Evolutionary conservation across 2,329 filamentous ascomycete species (phyloP), one percentile per base, ranked within the genome.

Genomic region (Aspergillus eucalypticola): DNA sequence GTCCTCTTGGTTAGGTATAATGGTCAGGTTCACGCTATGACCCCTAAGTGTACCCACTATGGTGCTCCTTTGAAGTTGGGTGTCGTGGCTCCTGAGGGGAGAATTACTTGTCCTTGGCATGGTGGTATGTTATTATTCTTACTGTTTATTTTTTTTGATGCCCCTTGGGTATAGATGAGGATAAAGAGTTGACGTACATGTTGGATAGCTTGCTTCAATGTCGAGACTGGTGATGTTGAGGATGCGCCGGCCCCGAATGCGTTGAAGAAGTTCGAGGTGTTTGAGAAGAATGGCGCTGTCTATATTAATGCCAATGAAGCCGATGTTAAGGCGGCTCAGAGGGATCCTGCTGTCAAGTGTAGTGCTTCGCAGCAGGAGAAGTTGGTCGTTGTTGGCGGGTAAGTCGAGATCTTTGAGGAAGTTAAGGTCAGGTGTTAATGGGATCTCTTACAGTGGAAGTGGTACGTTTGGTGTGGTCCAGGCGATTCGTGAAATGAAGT

Each of bases 61-160:
- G 94, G 95, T 35, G 95, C 94, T 42, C 95, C 95, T 13, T 79
- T 99, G 65, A 86, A 88, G 56, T 92, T 94, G 67, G 95, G 95
- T 56, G 88, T 98, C 7, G 78, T 99, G 64, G 91, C 91, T 7
- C 86, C 86, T 2, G 88, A 90, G 67, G 95, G 95, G 5, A 85
- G 92, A 54, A 78, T 99, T 63, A 96, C 91, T 6, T 99, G 95
- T 75, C 92, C 94, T 3, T 98, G 95, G 95, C 94, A 98, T 75
- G 94, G 94, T 80, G 92, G 91, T 95, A 74, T 66, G 82, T 75
- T 17, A 50, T 51, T 13, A n/a, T 27, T 13, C 27, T 50, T n/a
- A 19, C 61, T 21, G 13, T 60, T 13, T n/a, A n/a, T 25, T 19
- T 13, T 39, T n/a, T 32, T 19, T 32, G n/a, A 23, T 2, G 3